A percentile compares a stretch with the other conserved stretches of the same genome.
Evolutionary conservation across 345 rosid species (phyloP).

Genomic region (Erodium maritimum): DNA sequence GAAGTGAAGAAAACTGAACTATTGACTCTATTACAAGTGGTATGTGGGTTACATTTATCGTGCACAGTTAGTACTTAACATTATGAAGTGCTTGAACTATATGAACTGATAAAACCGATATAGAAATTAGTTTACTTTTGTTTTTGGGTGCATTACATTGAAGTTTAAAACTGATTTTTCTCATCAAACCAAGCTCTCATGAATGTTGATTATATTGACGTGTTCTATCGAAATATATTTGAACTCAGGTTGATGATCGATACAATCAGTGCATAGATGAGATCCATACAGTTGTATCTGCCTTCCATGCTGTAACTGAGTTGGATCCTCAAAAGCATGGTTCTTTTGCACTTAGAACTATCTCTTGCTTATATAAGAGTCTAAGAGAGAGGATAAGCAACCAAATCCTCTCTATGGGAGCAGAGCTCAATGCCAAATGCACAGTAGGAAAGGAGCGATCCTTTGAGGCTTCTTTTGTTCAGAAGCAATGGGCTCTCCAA

Average conservation of each 20-base stretch:
- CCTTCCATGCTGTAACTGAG: slow-evolving; percentile 91
- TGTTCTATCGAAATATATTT: no score
- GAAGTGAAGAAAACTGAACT: slow-evolving; percentile 56
- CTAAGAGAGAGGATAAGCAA: slow-evolving; percentile 80
- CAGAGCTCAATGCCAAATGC: slow-evolving; percentile 16
- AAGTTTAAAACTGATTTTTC: no score
- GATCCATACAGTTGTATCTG: slow-evolving; percentile 82
- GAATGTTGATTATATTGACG: no score
- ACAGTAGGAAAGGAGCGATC: slow-evolving; percentile 30
- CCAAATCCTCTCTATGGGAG: slow-evolving; percentile 64
- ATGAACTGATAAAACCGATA: no score
- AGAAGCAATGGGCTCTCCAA: slow-evolving; percentile 69
- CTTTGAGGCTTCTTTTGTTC: slow-evolving; percentile 35
- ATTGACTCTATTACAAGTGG: slow-evolving; percentile 65
- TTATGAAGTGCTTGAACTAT: no score
- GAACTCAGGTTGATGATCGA: slow-evolving; percentile 64
- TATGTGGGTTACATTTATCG: slow-evolving; percentile 17
- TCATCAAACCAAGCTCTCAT: no score
- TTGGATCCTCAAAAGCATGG: slow-evolving; percentile 72
- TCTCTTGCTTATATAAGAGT: slow-evolving; percentile 58
- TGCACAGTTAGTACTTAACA: background rate
- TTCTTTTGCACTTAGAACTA: slow-evolving; percentile 62
- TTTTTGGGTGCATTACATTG: background rate
- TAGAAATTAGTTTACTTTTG: no score
- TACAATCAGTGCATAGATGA: slow-evolving; percentile 80